Percentiles rank a stretch among this genome's conserved stretches.
Evolutionary conservation across 345 rosid genomes (phyloP).

Genomic region (Brassica incana): DNA sequence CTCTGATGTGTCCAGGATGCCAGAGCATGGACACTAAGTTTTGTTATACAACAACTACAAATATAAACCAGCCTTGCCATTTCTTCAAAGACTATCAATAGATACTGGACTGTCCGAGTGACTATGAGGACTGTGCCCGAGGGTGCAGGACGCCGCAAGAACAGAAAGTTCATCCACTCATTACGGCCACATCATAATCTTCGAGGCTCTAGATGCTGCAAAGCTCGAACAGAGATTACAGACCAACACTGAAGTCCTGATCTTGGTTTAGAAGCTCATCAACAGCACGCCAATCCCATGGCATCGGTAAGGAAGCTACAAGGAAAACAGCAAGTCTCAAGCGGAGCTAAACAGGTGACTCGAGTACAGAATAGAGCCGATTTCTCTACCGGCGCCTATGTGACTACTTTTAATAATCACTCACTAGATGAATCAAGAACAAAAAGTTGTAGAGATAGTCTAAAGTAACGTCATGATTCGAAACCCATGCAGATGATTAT

Average conservation of each 20-base stretch:
- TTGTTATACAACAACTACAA: conserved; percentile 93
- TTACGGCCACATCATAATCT: conserved; percentile 62
- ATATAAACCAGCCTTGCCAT: conserved; percentile 90
- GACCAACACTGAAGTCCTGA: conserved; percentile 55
- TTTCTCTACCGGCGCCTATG: no score
- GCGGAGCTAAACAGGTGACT: no score
- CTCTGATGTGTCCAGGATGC: conserved; percentile 82
- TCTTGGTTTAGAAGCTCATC: conserved; percentile 45
- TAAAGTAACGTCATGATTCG: no score
- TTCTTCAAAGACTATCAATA: conserved; percentile 76
- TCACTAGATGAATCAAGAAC: no score
- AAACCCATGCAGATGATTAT: no score
- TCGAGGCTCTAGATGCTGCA: conserved; percentile 73
- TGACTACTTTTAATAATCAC: no score
- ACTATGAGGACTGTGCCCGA: conserved; percentile 87
- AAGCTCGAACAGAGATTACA: conserved; percentile 50
- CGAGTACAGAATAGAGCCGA: no score
- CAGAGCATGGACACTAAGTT: conserved; percentile 89
- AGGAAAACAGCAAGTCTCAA: conserved; percentile 47
- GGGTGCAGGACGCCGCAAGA: conserved; percentile 95
- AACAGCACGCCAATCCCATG: conserved; percentile 45
- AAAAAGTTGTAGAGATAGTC: no score
- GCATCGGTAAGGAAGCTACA: conserved; percentile 46
- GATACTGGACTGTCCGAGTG: conserved; percentile 92
- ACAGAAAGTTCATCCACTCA: conserved; percentile 62